Conservation (phyloP, 805 yeast genomes). For the Schwanniomyces polymorphus region DNA sequence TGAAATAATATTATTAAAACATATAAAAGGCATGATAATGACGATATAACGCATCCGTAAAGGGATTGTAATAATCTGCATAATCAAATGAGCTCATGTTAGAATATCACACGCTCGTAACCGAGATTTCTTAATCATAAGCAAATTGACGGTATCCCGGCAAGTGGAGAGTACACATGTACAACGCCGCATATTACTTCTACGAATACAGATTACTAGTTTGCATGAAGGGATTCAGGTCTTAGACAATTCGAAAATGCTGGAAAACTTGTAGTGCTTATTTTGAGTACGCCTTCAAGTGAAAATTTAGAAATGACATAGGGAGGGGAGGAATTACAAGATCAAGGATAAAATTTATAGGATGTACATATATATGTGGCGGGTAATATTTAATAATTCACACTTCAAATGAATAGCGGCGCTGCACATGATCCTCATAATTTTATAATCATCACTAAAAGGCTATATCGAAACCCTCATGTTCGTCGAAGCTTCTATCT, state of each 20-base stretch:
- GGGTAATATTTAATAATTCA: neutral
- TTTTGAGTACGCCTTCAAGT: neutral
- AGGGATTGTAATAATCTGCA: neutral
- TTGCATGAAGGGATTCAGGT: neutral
- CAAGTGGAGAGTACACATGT: neutral
- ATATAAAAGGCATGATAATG: neutral
- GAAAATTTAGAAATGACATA: neutral
- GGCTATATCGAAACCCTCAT: neutral
- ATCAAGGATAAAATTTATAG: neutral
- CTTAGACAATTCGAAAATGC: neutral
- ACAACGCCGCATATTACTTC: neutral
- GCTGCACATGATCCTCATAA: neutral
- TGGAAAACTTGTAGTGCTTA: neutral
- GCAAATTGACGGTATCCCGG: neutral
- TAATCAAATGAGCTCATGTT: neutral
- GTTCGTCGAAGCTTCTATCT: neutral
- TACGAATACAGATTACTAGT: neutral
- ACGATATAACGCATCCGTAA: neutral
- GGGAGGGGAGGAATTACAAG: neutral
- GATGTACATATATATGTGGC: neutral
- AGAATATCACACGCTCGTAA: neutral
- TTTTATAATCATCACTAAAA: neutral
- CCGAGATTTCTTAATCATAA: neutral
- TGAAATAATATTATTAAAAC: neutral
- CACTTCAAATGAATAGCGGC: too few species aligned